Evolutionary conservation across 1,284 basidiomycete genomes (phyloP).

Genomic region (Cutaneotrichosporon mucoides): DNA sequence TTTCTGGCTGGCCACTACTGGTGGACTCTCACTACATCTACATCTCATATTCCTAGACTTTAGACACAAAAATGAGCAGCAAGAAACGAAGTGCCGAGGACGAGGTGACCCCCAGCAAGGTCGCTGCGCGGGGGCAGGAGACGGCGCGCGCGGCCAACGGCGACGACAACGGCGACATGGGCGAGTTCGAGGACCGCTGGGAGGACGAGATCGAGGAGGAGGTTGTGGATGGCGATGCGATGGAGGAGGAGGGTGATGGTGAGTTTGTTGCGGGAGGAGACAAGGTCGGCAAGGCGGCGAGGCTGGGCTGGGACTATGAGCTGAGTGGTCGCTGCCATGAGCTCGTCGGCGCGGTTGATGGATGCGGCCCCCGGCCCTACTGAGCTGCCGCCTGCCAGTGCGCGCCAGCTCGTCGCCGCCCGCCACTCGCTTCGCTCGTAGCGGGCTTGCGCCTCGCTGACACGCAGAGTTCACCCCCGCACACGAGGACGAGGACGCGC

Average conservation of each 20-base stretch:
- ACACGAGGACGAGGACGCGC: slow-evolving; percentile 51
- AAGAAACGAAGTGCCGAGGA: slow-evolving; percentile 45
- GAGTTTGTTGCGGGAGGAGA: neutral
- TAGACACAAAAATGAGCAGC: slow-evolving; percentile 7
- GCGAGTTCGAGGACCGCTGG: slow-evolving; percentile 58
- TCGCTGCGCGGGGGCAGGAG: slow-evolving; percentile 31
- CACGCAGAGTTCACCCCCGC: slow-evolving; percentile 45
- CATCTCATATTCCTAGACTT: neutral
- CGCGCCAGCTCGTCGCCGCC: neutral
- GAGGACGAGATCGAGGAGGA: slow-evolving; percentile 54
- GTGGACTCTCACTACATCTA: too few relatives aligned
- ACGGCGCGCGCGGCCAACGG: slow-evolving; percentile 31
- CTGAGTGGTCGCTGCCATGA: too few relatives aligned
- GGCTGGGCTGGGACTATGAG: too few relatives aligned
- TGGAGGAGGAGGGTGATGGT: slow-evolving; percentile 21
- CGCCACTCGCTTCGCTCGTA: neutral
- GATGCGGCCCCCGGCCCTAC: too few relatives aligned
- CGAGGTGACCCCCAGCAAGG: slow-evolving; percentile 37
- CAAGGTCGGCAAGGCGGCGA: neutral
- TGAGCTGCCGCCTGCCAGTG: too few relatives aligned
- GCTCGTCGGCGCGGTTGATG: too few relatives aligned
- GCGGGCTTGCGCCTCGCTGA: neutral
- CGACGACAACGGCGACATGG: slow-evolving; percentile 56
- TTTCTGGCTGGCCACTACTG: too few relatives aligned
- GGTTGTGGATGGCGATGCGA: slow-evolving; percentile 31